Percentiles rank a stretch among this genome's conserved stretches.
These are phyloP conservation scores for Farysia itapuensis DNA, from an alignment of 1,284 basidiomycete genomes.

Conservation along the genomic window DNA sequence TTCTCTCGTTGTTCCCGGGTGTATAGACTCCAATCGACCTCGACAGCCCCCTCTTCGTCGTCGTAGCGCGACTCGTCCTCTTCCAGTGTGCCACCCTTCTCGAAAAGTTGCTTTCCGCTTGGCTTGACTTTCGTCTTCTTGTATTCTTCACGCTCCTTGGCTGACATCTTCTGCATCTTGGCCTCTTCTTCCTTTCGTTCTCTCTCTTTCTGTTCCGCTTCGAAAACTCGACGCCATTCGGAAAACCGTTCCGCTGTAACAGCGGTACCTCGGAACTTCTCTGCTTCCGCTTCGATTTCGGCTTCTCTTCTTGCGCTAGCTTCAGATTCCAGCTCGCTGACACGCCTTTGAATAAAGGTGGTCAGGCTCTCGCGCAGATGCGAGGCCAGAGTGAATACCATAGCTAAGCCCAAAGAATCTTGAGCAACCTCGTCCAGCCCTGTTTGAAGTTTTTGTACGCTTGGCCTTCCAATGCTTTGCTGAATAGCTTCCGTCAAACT, in stretches of 20 bases:
- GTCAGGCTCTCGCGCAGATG: constrained; percentile 80
- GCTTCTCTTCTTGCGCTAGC: constrained; percentile 69
- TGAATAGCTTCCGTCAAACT: neutral
- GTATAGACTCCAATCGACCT: constrained; percentile 53
- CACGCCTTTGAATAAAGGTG: constrained; percentile 63
- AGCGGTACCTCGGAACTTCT: constrained; percentile 82
- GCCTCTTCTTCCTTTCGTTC: constrained; percentile 78
- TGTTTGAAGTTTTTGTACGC: constrained; percentile 29
- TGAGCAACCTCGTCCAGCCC: constrained; percentile 72
- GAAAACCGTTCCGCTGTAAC: constrained; percentile 81
- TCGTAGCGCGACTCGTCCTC: constrained; percentile 23
- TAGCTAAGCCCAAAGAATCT: constrained; percentile 92
- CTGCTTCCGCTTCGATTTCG: constrained; percentile 80
- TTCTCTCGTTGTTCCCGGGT: constrained; percentile 49
- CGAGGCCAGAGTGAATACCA: constrained; percentile 92
- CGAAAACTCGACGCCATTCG: constrained; percentile 78
- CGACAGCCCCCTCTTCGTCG: constrained; percentile 43
- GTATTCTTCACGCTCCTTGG: constrained; percentile 87
- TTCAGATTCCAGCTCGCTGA: constrained; percentile 65
- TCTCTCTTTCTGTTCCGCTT: constrained; percentile 59
- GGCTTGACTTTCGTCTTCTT: constrained; percentile 70
- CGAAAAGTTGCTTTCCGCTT: constrained; percentile 65
- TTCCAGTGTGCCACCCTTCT: constrained; percentile 37
- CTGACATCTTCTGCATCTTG: constrained; percentile 69
- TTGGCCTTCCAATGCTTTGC: constrained; percentile 63